These are phyloP conservation scores for Ustilago hordei DNA, from an alignment of 1,284 basidiomycete species.

Conservation along the genomic window DNA sequence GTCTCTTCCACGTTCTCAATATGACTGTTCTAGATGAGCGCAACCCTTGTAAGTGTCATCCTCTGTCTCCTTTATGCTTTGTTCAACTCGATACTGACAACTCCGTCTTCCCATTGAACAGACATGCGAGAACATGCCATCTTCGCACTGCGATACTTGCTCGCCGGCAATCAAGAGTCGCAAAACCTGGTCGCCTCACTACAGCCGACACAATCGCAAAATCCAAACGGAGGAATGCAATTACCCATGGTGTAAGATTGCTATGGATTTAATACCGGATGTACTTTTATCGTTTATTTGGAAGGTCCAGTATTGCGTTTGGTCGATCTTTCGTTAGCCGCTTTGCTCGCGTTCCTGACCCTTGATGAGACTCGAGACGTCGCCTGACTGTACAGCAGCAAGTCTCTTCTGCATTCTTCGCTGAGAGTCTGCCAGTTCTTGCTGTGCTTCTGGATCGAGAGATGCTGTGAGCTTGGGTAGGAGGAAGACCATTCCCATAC, in stretches of 20 bases:
- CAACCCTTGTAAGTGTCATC: slow-evolving; percentile 55
- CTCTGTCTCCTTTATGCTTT: background rate
- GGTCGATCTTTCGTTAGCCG: slow-evolving; percentile 18
- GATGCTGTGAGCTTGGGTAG: slow-evolving; percentile 42
- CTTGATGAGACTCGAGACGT: slow-evolving; percentile 45
- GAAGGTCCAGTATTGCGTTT: slow-evolving; percentile 28
- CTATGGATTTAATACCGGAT: background rate
- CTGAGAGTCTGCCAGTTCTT: slow-evolving; percentile 49
- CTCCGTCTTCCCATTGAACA: slow-evolving; percentile 5
- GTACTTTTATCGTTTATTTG: slow-evolving; percentile 10
- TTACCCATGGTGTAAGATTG: slow-evolving; percentile 30
- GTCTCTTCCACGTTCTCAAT: slow-evolving; percentile 61
- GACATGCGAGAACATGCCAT: slow-evolving; percentile 67
- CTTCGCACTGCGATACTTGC: slow-evolving; percentile 62
- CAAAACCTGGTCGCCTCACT: slow-evolving; percentile 53
- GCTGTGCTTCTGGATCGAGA: slow-evolving; percentile 52
- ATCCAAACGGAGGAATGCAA: slow-evolving; percentile 9
- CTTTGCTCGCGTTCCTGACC: slow-evolving; percentile 21
- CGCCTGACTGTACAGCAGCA: slow-evolving; percentile 51
- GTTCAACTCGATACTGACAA: background rate
- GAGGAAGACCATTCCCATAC: slow-evolving; percentile 46
- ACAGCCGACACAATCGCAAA: slow-evolving; percentile 30
- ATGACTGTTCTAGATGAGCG: slow-evolving; percentile 64
- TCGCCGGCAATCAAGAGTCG: slow-evolving; percentile 56
- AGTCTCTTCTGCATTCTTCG: slow-evolving; percentile 52